Percentiles rank a stretch among this genome's conserved stretches.
Conservation (phyloP, 257 asterid genomes). For the Penstemon eatonii region DNA sequence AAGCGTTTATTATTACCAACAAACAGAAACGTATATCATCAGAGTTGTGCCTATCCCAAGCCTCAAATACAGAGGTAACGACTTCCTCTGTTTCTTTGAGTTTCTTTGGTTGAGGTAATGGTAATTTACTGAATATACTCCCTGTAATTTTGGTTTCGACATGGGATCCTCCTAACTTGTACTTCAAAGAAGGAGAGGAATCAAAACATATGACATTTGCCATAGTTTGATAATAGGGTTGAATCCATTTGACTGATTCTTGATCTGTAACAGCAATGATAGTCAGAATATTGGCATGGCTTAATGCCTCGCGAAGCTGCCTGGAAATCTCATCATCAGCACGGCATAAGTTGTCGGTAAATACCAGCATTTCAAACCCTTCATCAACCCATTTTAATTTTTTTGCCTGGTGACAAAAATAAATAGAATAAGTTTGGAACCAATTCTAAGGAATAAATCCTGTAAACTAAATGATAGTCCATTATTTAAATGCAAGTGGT, state of each 20-base stretch:
- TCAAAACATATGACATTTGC: constrained; percentile 71
- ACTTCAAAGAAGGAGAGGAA: constrained; percentile 55
- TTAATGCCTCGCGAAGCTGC: constrained; percentile 37
- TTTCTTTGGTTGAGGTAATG: constrained; percentile 49
- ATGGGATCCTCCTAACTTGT: constrained; percentile 66
- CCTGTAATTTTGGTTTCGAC: constrained; percentile 39
- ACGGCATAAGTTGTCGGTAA: constrained; percentile 41
- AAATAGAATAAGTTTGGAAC: not conserved
- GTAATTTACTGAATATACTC: constrained; percentile 47
- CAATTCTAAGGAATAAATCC: not conserved
- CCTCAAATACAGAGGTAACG: constrained; percentile 51
- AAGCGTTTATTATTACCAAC: constrained; percentile 75
- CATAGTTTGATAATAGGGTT: constrained; percentile 36
- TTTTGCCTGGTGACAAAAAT: constrained; percentile 49
- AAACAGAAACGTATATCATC: constrained; percentile 88
- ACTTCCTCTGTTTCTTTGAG: constrained; percentile 56
- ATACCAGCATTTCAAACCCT: constrained; percentile 73
- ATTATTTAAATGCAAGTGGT: not conserved
- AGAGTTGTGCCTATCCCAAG: constrained; percentile 81
- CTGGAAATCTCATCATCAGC: constrained; percentile 28
- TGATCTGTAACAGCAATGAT: constrained; percentile 58
- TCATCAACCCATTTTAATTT: constrained; percentile 88
- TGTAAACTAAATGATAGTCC: not conserved
- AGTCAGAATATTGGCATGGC: constrained; percentile 56
- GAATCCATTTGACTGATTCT: constrained; percentile 67